Evolutionary conservation across 1,284 basidiomycete genomes (phyloP), one percentile per base, ranked within the genome.

Genomic region (Gymnopus androsaceus): DNA sequence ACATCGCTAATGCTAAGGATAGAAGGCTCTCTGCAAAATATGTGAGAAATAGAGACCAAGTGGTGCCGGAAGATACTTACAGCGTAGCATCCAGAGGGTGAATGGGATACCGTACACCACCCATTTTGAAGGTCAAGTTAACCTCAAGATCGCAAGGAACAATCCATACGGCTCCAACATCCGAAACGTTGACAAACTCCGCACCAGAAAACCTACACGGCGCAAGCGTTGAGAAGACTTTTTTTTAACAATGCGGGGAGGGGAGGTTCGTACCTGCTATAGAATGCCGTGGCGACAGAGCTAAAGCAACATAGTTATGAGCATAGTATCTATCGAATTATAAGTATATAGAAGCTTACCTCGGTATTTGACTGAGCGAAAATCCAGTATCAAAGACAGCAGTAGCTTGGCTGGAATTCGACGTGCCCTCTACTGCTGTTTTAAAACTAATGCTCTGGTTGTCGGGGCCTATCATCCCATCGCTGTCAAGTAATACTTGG

Each of bases 341-440:
- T n/a, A n/a, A n/a, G n/a, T n/a, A n/a, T n/a, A 25, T 19, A 41
- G 1, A 14, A 27, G 69, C 75, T 45, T 66, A 84, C 82, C 71
- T 65, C 44, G 84, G 77, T 34, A 87, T 75, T 65, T 88, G 86
- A 17, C 85, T 80, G n/a, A 88, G 69, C 2, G 83, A 79, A 66
- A 86, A 89, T 0, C 87, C 87, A 2, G 83, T 81, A 63, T 89
- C 87, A 51, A 90, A 73, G n/a, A 88, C 72, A 17, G 79, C 81
- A 2, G 79, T 82, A 7, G 80, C 68, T 62, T 80, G 79, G 17
- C 72, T 70, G 33, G 70, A 71, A 53, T 77, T 73, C 15, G 64
- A 59, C 5, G 75, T 72, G 28, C 74, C 65, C 42, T 74, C 68
- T 3, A 84, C 81, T 19, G 67, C 67, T 1, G 79, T 75, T 7